phyloP scores from a whole-genome alignment of 768 basidiomycete species.

The Phaeotremella skinneri region DNA sequence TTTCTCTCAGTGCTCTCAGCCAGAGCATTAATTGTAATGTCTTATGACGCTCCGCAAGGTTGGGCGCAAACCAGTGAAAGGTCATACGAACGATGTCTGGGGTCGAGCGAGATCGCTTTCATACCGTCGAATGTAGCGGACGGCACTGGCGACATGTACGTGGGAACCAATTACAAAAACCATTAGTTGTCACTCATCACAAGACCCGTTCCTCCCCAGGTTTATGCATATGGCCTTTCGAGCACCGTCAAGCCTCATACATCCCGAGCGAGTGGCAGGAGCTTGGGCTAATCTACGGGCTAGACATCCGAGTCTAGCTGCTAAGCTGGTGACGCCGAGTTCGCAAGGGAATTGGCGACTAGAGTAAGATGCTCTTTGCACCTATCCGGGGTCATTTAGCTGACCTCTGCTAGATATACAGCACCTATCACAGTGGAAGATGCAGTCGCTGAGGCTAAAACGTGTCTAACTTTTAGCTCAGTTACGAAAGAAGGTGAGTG shows the following conservation, averaged over 20 bases:
- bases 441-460: not conserved
- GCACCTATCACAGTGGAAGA: not conserved
- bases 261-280: not conserved
- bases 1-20: not conserved
- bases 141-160: not conserved
- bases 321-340: not conserved
- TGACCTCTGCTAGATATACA: not conserved
- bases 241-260: not conserved
- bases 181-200: not conserved
- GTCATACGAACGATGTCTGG: not conserved
- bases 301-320: not conserved
- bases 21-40: not conserved
- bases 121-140: not conserved
- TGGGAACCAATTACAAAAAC: not conserved
- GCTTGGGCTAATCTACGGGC: not conserved
- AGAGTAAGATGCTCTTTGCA: not conserved
- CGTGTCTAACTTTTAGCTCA: not conserved
- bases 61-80: not conserved
- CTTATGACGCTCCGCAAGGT: not conserved
- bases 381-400: not conserved
- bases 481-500: not conserved
- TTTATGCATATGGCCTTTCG: conserved; percentile 2
- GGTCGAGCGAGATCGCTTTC: not conserved
- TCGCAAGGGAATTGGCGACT: not conserved
- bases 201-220: not conserved